Percentiles rank a stretch among this genome's conserved stretches.
Conservation (phyloP, 805 yeast species). For the Barnettozyma sucrosica region DNA sequence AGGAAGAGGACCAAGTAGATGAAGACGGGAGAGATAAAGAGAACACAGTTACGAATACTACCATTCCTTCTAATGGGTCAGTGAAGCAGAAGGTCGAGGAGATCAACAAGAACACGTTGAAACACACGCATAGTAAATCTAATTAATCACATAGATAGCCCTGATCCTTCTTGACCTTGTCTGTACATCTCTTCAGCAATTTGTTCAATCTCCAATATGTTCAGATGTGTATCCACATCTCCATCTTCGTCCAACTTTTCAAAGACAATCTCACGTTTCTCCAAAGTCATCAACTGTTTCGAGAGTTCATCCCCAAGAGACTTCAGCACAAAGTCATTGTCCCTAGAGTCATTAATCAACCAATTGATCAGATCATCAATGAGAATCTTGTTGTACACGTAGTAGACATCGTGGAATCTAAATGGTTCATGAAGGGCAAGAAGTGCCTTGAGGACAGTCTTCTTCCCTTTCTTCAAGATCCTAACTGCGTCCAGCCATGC, state of each 20-base stretch:
- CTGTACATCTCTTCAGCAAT: constrained; percentile 47
- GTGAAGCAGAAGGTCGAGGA: constrained; percentile 1
- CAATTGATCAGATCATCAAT: constrained; percentile 74
- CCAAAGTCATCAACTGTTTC: constrained; percentile 34
- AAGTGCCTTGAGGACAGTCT: constrained; percentile 53
- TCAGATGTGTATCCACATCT: constrained; percentile 36
- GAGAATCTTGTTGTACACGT: constrained; percentile 74
- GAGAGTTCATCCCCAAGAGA: constrained; percentile 60
- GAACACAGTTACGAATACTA: not conserved
- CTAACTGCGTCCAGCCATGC: constrained; percentile 75
- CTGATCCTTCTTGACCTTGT: constrained; percentile 4
- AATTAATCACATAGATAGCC: not conserved
- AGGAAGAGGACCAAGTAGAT: not conserved
- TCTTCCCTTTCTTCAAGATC: constrained; percentile 62
- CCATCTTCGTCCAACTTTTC: constrained; percentile 44
- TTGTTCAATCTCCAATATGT: constrained; percentile 49
- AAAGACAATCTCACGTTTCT: constrained; percentile 46
- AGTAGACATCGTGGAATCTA: constrained; percentile 77
- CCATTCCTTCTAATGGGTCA: not conserved
- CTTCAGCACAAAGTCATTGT: constrained; percentile 53
- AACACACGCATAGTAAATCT: not conserved
- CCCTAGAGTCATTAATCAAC: constrained; percentile 52
- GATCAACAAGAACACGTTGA: not conserved
- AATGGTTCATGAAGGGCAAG: constrained; percentile 65
- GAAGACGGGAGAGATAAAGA: constrained; percentile 1